Conservation (phyloP, 306 rosid genomes). For the Vicia villosa region DNA sequence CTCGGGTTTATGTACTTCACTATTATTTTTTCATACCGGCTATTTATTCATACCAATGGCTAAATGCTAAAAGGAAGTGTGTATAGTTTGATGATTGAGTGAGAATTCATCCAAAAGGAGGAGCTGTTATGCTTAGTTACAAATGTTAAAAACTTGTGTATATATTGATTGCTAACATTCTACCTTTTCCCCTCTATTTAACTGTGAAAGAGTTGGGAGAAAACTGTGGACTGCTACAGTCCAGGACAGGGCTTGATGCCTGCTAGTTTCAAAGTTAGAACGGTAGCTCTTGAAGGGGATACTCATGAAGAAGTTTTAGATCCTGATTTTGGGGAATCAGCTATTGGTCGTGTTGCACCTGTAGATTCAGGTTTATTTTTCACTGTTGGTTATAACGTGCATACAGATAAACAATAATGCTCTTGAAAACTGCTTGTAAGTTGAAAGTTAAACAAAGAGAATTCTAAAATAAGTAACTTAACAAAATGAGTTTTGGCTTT, state of each 20-base stretch:
- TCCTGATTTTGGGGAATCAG: slow-evolving; percentile 97
- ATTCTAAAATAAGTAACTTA: neutral
- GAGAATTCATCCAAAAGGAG: slow-evolving; percentile 9
- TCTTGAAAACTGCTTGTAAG: slow-evolving; percentile 8
- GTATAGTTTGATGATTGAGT: slow-evolving; percentile 12
- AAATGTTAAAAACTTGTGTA: neutral
- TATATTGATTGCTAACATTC: slow-evolving; percentile 14
- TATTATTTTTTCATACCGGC: neutral
- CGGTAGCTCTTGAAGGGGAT: slow-evolving; percentile 65
- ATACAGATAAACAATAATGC: neutral
- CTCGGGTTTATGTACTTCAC: neutral
- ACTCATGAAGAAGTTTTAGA: slow-evolving; percentile 78
- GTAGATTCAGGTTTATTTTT: slow-evolving; percentile 83
- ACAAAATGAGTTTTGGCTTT: slow-evolving; percentile 17
- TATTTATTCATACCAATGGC: slow-evolving; percentile 8
- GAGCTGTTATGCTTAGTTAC: neutral
- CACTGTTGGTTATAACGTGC: slow-evolving; percentile 16
- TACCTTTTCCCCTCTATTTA: neutral
- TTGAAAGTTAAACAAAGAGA: slow-evolving; percentile 5
- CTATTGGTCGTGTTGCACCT: slow-evolving; percentile 99
- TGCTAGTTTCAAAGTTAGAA: slow-evolving; percentile 88
- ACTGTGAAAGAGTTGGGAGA: slow-evolving; percentile 82
- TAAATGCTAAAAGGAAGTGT: slow-evolving; percentile 14
- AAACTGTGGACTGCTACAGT: slow-evolving; percentile 90
- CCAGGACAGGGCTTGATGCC: slow-evolving; percentile 98